phyloP scores from a whole-genome alignment of 345 rosid genomes.

The Cardamine chenopodiifolia region DNA sequence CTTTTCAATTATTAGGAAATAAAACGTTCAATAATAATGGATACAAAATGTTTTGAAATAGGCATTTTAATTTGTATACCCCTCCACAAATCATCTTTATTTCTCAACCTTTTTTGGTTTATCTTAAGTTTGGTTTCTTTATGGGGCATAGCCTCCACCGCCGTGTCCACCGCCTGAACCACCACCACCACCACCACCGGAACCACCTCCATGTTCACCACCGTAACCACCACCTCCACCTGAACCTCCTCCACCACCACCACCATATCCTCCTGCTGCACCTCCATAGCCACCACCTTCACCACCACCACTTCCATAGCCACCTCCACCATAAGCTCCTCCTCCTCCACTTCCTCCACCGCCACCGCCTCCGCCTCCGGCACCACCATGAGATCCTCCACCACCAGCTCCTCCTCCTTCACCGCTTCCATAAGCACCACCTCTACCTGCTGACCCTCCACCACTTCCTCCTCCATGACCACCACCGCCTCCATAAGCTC shows the following conservation, averaged over 20 bases:
- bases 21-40: constrained; percentile 36
- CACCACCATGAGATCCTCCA: constrained; percentile 35
- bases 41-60: constrained; percentile 37
- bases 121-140: constrained; percentile 26
- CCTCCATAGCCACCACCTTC: constrained; percentile 44
- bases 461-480: constrained; percentile 46
- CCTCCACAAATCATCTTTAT: constrained; percentile 32
- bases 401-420: constrained; percentile 45
- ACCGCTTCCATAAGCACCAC: constrained; percentile 44
- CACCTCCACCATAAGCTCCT: constrained; percentile 43
- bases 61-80: constrained; percentile 41
- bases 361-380: constrained; percentile 41
- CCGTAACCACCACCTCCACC: constrained; percentile 33
- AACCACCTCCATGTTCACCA: constrained; percentile 29
- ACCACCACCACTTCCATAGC: constrained; percentile 42
- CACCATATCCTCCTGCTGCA: constrained; percentile 34
- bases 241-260: constrained; percentile 45
- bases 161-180: constrained; percentile 48
- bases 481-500: constrained; percentile 37
- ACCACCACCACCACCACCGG: constrained; percentile 39
- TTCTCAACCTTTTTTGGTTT: constrained; percentile 15
- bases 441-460: constrained; percentile 42
- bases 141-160: constrained; percentile 48
- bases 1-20: constrained; percentile 33
- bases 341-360: constrained; percentile 46